Percentiles rank a stretch among this genome's conserved stretches.
Conservation (phyloP, 331 rosid species). For the Malus hybrid region DNA sequence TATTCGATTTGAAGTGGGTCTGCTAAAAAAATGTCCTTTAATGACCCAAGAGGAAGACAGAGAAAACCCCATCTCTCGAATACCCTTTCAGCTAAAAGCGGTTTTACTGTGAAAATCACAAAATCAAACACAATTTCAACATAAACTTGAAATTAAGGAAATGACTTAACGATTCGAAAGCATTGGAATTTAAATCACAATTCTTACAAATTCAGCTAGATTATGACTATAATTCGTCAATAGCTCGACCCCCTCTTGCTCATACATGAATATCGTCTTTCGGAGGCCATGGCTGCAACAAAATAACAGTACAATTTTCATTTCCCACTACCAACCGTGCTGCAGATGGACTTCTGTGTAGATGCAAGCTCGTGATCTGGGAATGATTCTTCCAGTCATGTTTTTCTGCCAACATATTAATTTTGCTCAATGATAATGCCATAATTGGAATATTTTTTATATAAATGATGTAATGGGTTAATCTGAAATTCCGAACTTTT, state of each 20-base stretch:
- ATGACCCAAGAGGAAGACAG: conserved; percentile 22
- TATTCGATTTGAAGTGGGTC: not conserved
- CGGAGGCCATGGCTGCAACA: not conserved
- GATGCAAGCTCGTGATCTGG: conserved; percentile 75
- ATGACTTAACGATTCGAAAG: not conserved
- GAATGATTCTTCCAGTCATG: conserved; percentile 76
- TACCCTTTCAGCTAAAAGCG: conserved; percentile 9
- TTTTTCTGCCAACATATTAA: no score
- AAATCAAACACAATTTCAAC: not conserved
- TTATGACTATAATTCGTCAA: not conserved
- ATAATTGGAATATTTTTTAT: no score
- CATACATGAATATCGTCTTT: not conserved
- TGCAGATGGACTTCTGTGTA: conserved; percentile 70
- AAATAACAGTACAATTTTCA: not conserved
- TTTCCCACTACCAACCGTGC: not conserved
- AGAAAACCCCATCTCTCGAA: conserved; percentile 47
- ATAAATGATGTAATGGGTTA: no score
- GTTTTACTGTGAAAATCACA: not conserved
- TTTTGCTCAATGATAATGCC: no score
- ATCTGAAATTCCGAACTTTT: no score
- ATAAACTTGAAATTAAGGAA: not conserved
- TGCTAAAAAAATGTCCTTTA: conserved; percentile 29
- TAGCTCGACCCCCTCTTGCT: not conserved
- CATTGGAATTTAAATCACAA: not conserved
- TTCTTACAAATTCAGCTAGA: not conserved